Conservation (phyloP, 495 filamentous ascomycete genomes). For the Aspergillus sclerotiicarbonarius region DNA sequence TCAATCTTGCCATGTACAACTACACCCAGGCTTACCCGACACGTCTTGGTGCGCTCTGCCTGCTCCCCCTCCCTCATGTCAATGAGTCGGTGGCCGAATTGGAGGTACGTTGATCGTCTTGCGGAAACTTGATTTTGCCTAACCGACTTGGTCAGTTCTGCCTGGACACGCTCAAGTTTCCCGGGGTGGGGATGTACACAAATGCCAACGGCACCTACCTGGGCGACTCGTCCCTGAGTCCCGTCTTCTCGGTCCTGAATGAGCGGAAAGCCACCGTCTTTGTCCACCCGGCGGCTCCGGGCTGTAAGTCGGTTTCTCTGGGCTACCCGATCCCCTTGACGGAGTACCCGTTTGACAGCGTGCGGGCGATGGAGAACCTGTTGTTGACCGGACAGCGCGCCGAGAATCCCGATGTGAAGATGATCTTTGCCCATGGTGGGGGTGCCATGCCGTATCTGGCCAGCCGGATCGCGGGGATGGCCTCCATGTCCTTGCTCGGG, state of each 20-base stretch:
- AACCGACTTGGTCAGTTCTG: conserved; percentile 12
- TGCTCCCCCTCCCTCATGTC: conserved; percentile 48
- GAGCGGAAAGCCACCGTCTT: conserved; percentile 40
- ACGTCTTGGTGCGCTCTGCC: conserved; percentile 48
- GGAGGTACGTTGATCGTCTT: conserved; percentile 15
- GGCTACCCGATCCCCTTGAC: conserved; percentile 47
- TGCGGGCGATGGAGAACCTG: conserved; percentile 47
- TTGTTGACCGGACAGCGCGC: conserved; percentile 46
- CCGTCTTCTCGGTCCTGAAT: conserved; percentile 37
- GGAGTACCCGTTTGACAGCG: conserved; percentile 58
- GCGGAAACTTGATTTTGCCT: background rate
- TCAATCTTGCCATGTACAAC: conserved; percentile 34
- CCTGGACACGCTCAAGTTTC: conserved; percentile 31
- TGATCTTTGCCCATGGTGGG: conserved; percentile 51
- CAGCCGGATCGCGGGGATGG: conserved; percentile 23
- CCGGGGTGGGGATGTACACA: conserved; percentile 48
- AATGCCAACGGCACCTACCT: conserved; percentile 50
- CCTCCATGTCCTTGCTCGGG: conserved; percentile 12
- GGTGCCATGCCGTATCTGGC: conserved; percentile 47
- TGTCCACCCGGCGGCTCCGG: conserved; percentile 50
- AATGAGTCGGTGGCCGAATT: conserved; percentile 39
- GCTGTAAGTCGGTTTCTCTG: conserved; percentile 25
- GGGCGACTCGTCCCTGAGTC: conserved; percentile 41
- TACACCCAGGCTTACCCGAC: conserved; percentile 34
- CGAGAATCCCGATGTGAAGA: conserved; percentile 41